Percentiles rank a stretch among this genome's conserved stretches.
Conservation (phyloP, 148 eudicot genomes). For the Oxyria digyna region DNA sequence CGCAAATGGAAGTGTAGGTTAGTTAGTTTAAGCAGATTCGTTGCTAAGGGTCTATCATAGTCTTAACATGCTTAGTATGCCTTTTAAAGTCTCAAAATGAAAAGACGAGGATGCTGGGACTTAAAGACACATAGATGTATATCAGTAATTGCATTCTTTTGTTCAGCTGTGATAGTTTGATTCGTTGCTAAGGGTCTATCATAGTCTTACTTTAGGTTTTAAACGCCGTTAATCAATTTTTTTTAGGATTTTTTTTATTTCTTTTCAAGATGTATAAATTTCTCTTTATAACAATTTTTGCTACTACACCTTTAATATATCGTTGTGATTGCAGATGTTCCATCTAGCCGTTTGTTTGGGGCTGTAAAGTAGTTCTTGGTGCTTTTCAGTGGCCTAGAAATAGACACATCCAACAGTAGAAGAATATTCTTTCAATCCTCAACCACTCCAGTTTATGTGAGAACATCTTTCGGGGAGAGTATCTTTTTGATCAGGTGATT, state of each 20-base stretch:
- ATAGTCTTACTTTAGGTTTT: background rate
- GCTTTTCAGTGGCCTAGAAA: no score
- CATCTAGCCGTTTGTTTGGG: no score
- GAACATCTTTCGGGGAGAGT: no score
- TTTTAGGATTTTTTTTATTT: background rate
- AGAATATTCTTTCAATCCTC: no score
- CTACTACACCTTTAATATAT: background rate
- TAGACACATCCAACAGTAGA: no score
- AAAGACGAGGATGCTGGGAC: background rate
- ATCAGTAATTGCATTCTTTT: background rate
- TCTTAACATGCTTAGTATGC: background rate
- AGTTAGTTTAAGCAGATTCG: background rate
- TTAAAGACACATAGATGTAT: background rate
- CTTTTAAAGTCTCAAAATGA: background rate
- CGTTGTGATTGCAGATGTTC: background rate
- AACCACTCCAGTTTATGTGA: no score
- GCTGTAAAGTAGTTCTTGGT: no score
- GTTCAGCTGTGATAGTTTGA: background rate
- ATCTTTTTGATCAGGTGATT: no score
- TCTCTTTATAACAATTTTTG: background rate
- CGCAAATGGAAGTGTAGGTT: background rate
- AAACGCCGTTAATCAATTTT: background rate
- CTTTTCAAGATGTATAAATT: background rate
- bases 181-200: background rate
- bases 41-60: background rate